These are phyloP conservation scores for Plantago coronopus DNA, from an alignment of 305 asterid species.

Conservation along the genomic window DNA sequence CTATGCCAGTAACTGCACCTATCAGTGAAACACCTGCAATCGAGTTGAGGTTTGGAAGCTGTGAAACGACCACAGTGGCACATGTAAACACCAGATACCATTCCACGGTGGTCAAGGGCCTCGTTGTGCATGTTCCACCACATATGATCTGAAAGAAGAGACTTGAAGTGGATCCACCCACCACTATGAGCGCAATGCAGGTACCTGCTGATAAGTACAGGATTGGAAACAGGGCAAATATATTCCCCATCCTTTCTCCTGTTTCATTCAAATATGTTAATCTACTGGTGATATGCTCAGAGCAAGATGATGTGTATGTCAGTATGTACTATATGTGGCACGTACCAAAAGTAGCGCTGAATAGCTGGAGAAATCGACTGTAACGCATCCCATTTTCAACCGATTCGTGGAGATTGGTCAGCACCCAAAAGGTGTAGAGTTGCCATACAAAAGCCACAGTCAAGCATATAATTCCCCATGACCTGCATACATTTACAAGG, in stretches of 20 bases:
- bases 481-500: slow-evolving; percentile 23
- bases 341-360: slow-evolving; percentile 70
- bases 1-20: slow-evolving; percentile 77
- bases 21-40: slow-evolving; percentile 79
- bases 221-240: slow-evolving; percentile 58
- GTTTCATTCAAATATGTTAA: slow-evolving; percentile 7
- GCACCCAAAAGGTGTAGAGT: slow-evolving; percentile 63
- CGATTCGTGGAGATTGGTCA: slow-evolving; percentile 80
- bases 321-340: not conserved
- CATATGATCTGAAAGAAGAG: slow-evolving; percentile 60
- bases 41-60: slow-evolving; percentile 86
- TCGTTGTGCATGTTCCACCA: slow-evolving; percentile 34
- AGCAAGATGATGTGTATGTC: too few relatives aligned
- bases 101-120: slow-evolving; percentile 60
- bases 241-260: slow-evolving; percentile 57
- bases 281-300: not conserved
- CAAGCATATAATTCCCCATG: slow-evolving; percentile 41
- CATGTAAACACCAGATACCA: slow-evolving; percentile 87
- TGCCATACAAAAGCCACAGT: slow-evolving; percentile 79
- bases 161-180: slow-evolving; percentile 70
- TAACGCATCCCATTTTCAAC: slow-evolving; percentile 70
- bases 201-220: slow-evolving; percentile 73
- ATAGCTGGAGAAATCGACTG: slow-evolving; percentile 83
- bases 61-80: slow-evolving; percentile 69
- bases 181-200: slow-evolving; percentile 64